Base-by-base conservation (phyloP, 2,329 filamentous ascomycete species). In the Daldinia sp. region DNA sequence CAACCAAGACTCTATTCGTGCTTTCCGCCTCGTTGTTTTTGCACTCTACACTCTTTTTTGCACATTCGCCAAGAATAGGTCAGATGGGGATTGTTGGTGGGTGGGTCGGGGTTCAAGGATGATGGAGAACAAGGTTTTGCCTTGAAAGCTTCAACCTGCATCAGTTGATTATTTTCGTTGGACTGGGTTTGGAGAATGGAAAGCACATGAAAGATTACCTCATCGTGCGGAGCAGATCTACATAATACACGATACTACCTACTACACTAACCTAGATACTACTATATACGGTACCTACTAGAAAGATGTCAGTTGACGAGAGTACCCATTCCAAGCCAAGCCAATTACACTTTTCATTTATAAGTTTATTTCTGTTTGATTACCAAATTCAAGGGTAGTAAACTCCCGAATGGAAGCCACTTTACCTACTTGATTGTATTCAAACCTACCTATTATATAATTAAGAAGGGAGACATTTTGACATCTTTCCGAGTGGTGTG, bases 181-280 rank as follows among this genome's bases (percentile, higher is more conserved):
- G 52, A n/a, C n/a, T n/a, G n/a, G n/a, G n/a, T n/a, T n/a, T n/a
- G n/a, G 30, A 41, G 45, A 45, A 45, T 10, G 7, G 19, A 49
- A 43, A 19, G 53, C 54, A 63, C 59, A 61, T 66, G 55, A 19
- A 51, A 41, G 13, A 63, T 57, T 59, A 59, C 57, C 58, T 66
- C 63, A 62, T 58, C 1, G 2, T 57, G 43, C 55, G 54, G 61
- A 29, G 25, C n/a, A 55, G 50, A 59, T 56, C 56, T 41, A 10
- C 37, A 47, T 11, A 19, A 10, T 41, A 41, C 37, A 41, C 8
- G 17, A 35, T n/a, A 35, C 13, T n/a, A n/a, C n/a, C n/a, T n/a
- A n/a, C n/a, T n/a, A n/a, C n/a, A n/a, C n/a, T n/a, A n/a, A n/a
- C n/a, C n/a, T 34, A 47, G 13, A 11, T 49, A 55, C 43, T 23